Conservation (phyloP, 306 rosid genomes). For the Acacia acuminata region DNA sequence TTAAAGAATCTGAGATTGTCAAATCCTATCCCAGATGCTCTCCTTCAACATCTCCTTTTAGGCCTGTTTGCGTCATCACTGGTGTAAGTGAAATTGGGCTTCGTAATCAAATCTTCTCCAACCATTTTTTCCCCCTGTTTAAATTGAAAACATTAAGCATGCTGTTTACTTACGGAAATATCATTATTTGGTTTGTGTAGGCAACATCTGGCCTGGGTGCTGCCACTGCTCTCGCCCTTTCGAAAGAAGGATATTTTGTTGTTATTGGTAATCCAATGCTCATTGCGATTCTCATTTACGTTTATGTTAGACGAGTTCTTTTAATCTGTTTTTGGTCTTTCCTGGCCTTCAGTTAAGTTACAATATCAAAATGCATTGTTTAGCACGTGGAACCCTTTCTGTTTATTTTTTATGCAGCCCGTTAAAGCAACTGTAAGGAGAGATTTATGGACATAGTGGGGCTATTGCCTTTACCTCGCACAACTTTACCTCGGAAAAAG, state of each 20-base stretch:
- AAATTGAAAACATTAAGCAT: background rate
- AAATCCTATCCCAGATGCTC: constrained; percentile 42
- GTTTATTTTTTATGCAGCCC: constrained; percentile 2
- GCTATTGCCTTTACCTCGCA: background rate
- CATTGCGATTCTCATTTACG: background rate
- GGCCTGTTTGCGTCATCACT: constrained; percentile 77
- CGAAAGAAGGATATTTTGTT: constrained; percentile 67
- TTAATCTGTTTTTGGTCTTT: background rate
- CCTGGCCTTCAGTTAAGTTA: background rate
- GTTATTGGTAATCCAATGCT: constrained; percentile 55
- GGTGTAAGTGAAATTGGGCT: constrained; percentile 55
- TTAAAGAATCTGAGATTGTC: constrained; percentile 32
- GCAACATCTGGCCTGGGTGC: constrained; percentile 95
- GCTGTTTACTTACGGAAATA: background rate
- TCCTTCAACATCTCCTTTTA: constrained; percentile 27
- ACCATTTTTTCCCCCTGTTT: background rate
- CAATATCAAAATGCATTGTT: background rate
- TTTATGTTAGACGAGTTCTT: background rate
- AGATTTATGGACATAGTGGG: background rate
- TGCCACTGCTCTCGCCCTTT: constrained; percentile 72
- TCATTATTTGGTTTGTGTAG: constrained; percentile 35
- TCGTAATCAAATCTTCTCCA: background rate
- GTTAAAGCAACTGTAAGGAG: background rate
- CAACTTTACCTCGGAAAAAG: background rate
- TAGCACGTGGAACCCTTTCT: background rate